Evolutionary conservation across 2,329 filamentous ascomycete genomes (phyloP), one percentile per base, ranked within the genome.

Genomic region (Clarireedia paspali): DNA sequence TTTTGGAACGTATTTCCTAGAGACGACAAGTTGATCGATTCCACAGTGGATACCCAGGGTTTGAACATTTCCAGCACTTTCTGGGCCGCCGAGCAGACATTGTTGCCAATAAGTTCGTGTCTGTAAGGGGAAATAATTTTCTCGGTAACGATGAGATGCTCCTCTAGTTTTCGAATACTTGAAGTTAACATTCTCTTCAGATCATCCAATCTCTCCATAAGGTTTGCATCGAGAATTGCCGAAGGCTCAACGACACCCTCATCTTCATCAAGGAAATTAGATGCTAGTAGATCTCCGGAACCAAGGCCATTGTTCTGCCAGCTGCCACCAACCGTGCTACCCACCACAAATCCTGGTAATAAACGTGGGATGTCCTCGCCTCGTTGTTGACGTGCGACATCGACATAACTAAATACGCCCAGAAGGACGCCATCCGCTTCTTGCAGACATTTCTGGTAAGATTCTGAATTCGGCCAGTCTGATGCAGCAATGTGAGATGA

Each of bases 401-500:
- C 92, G 38, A 97, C 92, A 70, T 96, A 99, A 68, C 90, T 94
- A 70, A 91, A 96, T 5, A 99, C 92, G 5, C 92, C 92, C 54
- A 94, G 82, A 56, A 97, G 79, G 23, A 99, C 91, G 48, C 94
- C 94, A 60, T 99, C 94, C n/a, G 94, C 94, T 74, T 99, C 94
- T 69, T 95, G 90, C 62, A 97, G 73, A 67, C 94, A 99, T 70
- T 99, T 99, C 54, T 94, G 87, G 59, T 92, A 88, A 0, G 92
- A 95, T 71, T 99, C 94, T 15, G 89, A 85, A 54, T 92, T 91
- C 7, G 92, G 91, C 83, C 91, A 97, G 73, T 99, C 94, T 36
- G 92, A 89, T 5, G 92, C 91, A 40, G 94, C 94, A 69, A 99
- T 96, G 69, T 99, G 94, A 14, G 94, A 97, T 2, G 94, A 99